phyloP scores from a whole-genome alignment of 148 eudicot genomes.

The Amaranthus palmeri region DNA sequence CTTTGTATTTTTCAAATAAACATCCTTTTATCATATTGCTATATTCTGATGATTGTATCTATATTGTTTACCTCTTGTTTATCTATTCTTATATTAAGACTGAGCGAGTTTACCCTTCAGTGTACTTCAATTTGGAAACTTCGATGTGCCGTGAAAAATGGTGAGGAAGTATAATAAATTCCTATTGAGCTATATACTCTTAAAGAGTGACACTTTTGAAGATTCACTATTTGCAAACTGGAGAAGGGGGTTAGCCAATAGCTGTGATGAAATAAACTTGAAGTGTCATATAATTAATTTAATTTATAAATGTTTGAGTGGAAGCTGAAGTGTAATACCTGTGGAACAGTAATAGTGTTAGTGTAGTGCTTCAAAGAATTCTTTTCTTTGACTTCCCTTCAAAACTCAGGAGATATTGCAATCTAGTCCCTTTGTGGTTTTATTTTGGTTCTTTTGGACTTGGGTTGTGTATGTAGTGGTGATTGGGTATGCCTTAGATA shows the following conservation, averaged over 20 bases:
- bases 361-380: background rate
- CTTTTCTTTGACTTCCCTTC: background rate
- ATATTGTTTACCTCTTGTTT: background rate
- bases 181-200: background rate
- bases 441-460: background rate
- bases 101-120: background rate
- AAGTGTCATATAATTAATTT: background rate
- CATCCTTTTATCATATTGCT: background rate
- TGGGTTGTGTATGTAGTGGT: background rate
- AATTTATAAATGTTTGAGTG: background rate
- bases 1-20: background rate
- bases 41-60: background rate
- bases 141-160: background rate
- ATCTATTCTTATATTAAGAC: background rate
- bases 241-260: background rate
- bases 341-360: background rate
- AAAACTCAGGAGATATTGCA: background rate
- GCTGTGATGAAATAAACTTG: background rate
- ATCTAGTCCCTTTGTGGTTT: background rate
- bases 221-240: background rate
- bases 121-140: background rate
- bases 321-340: background rate
- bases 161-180: background rate
- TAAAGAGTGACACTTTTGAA: background rate
- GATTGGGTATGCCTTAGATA: background rate